phyloP scores from a whole-genome alignment of 2,329 filamentous ascomycete genomes.

The Alternaria sp. region DNA sequence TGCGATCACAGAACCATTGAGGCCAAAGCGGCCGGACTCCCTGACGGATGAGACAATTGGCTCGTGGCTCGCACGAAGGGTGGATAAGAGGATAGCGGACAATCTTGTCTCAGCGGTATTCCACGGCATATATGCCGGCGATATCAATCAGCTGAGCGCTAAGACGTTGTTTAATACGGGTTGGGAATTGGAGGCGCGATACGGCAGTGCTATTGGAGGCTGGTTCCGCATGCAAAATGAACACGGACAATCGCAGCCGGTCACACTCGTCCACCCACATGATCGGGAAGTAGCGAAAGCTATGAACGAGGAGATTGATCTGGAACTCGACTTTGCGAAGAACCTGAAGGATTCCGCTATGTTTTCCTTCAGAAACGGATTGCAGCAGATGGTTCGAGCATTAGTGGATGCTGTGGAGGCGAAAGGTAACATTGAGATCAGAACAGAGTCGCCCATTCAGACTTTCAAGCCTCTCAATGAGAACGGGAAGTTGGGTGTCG shows the following conservation, averaged over 20 bases:
- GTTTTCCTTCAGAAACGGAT: conserved; percentile 54
- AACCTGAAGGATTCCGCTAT: conserved; percentile 46
- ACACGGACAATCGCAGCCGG: background rate
- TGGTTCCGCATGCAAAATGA: conserved; percentile 28
- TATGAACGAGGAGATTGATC: conserved; percentile 44
- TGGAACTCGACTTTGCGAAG: conserved; percentile 42
- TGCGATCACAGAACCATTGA: conserved; percentile 47
- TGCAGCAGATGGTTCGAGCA: conserved; percentile 48
- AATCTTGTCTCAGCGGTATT: conserved; percentile 77
- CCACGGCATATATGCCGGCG: conserved; percentile 93
- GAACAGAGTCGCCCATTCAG: conserved; percentile 40
- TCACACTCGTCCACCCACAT: conserved; percentile 27
- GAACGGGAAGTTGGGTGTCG: conserved; percentile 22
- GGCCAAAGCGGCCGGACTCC: conserved; percentile 39
- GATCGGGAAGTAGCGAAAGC: conserved; percentile 27
- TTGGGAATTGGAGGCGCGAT: conserved; percentile 57
- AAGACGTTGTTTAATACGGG: conserved; percentile 64
- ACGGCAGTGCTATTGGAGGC: conserved; percentile 41
- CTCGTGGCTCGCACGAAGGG: conserved; percentile 65
- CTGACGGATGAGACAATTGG: conserved; percentile 74
- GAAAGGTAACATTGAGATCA: conserved; percentile 50
- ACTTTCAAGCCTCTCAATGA: conserved; percentile 20
- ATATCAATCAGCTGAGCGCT: conserved; percentile 80
- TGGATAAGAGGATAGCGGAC: conserved; percentile 65
- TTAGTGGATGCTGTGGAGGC: conserved; percentile 47